These are phyloP conservation scores for Alternaria brassicicola DNA, from an alignment of 2,329 filamentous ascomycete genomes.

Conservation along the genomic window DNA sequence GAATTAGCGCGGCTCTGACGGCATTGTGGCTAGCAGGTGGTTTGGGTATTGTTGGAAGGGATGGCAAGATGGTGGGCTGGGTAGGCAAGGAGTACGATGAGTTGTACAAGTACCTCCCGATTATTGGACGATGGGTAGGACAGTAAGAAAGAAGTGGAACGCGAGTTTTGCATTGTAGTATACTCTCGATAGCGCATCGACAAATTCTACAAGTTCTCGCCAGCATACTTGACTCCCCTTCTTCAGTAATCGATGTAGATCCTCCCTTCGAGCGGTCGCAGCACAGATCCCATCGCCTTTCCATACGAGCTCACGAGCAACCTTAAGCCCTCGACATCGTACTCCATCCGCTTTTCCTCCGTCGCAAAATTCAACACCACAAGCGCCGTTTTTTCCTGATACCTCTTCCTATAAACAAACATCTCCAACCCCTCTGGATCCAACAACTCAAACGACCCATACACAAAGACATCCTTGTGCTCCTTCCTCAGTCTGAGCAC, in stretches of 20 bases:
- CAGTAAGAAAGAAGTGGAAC: not conserved
- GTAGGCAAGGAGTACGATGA: slow-evolving; percentile 79
- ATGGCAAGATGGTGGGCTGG: slow-evolving; percentile 75
- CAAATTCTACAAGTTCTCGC: not conserved
- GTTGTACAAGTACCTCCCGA: slow-evolving; percentile 67
- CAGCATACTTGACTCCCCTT: not conserved
- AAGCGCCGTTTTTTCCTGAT: slow-evolving; percentile 35
- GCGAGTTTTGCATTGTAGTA: slow-evolving; percentile 27
- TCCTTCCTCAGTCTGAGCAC: slow-evolving; percentile 67
- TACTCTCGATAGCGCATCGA: slow-evolving; percentile 18
- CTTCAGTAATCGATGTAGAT: slow-evolving; percentile 43
- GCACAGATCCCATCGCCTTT: slow-evolving; percentile 21
- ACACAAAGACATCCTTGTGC: slow-evolving; percentile 68
- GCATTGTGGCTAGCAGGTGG: slow-evolving; percentile 82
- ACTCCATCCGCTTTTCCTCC: slow-evolving; percentile 12
- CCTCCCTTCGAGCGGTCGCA: slow-evolving; percentile 48
- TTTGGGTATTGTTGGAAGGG: slow-evolving; percentile 76
- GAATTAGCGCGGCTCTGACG: slow-evolving; percentile 62
- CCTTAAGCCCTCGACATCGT: slow-evolving; percentile 23
- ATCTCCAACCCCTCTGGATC: slow-evolving; percentile 58
- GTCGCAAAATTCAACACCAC: slow-evolving; percentile 51
- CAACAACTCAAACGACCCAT: slow-evolving; percentile 66
- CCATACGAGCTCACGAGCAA: slow-evolving; percentile 56
- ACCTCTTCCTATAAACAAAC: slow-evolving; percentile 57
- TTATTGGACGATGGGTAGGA: slow-evolving; percentile 61